Conservation (phyloP, 176 grass and related monocot genomes). For the Phyllostachys edulis region DNA sequence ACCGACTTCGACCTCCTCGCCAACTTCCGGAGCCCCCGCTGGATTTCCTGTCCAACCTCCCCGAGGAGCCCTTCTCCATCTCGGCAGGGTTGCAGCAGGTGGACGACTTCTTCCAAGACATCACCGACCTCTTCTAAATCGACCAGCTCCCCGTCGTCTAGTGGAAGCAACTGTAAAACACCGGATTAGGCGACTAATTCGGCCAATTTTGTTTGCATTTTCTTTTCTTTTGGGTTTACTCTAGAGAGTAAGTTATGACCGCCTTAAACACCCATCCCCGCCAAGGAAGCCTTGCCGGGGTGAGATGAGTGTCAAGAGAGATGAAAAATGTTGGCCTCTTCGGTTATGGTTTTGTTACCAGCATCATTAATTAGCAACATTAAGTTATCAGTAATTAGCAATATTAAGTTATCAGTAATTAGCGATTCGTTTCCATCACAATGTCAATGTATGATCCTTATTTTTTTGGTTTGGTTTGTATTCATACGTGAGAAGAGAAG, state of each 20-base stretch:
- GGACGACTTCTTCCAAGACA: constrained; percentile 86
- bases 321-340: neutral
- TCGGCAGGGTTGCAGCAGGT: constrained; percentile 34
- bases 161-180: constrained; percentile 28
- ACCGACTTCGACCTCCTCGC: constrained; percentile 57
- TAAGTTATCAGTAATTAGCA: constrained; percentile 31
- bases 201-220: constrained; percentile 59
- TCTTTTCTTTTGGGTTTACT: neutral
- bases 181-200: constrained; percentile 24
- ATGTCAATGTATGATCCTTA: neutral
- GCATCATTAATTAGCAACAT: too few relatives aligned
- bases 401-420: constrained; percentile 10
- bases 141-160: constrained; percentile 59
- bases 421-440: neutral
- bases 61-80: constrained; percentile 28
- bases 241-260: neutral
- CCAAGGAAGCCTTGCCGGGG: constrained; percentile 31
- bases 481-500: neutral
- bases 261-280: constrained; percentile 6
- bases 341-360: constrained; percentile 5
- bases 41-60: constrained; percentile 48
- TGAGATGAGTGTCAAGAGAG: neutral
- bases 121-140: constrained; percentile 82
- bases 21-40: constrained; percentile 48
- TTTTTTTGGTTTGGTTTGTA: neutral